These are phyloP conservation scores for Trichoderma koningii DNA, from an alignment of 2,329 filamentous ascomycete species.

Conservation along the genomic window DNA sequence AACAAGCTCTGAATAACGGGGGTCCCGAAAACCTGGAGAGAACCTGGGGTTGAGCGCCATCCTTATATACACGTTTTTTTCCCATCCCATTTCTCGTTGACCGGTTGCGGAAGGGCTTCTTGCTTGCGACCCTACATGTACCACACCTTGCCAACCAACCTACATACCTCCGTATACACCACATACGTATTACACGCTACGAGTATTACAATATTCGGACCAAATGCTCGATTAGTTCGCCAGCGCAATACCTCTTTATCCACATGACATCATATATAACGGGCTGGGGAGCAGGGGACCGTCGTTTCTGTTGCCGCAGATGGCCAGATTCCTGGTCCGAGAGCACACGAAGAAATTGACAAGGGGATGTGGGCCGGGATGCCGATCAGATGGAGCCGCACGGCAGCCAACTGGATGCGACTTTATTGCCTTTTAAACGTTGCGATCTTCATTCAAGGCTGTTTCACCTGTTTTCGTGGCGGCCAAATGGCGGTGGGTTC, in stretches of 20 bases:
- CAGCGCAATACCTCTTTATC: background rate
- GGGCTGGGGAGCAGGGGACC: background rate
- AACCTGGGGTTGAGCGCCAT: slow-evolving; percentile 8
- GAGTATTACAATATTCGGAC: background rate
- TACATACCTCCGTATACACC: no score
- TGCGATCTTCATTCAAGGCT: slow-evolving; percentile 12
- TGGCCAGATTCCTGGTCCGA: slow-evolving; percentile 9
- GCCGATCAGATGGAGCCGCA: slow-evolving; percentile 19
- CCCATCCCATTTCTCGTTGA: background rate
- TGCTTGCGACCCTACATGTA: background rate
- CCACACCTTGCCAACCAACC: no score
- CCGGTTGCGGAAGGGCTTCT: background rate
- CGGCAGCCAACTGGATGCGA: background rate
- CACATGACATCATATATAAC: slow-evolving; percentile 21
- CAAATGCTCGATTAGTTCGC: slow-evolving; percentile 6
- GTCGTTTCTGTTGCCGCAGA: slow-evolving; percentile 5
- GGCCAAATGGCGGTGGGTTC: slow-evolving; percentile 6
- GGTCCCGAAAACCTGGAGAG: background rate
- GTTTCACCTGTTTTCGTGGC: slow-evolving; percentile 13
- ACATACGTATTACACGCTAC: no score
- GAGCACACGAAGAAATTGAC: background rate
- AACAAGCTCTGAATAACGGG: background rate
- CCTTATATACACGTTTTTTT: slow-evolving; percentile 8
- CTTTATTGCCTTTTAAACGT: background rate
- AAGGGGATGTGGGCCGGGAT: background rate